These are phyloP conservation scores for Ustilago vetiveriae DNA, from an alignment of 1,284 basidiomycete species.

Conservation along the genomic window DNA sequence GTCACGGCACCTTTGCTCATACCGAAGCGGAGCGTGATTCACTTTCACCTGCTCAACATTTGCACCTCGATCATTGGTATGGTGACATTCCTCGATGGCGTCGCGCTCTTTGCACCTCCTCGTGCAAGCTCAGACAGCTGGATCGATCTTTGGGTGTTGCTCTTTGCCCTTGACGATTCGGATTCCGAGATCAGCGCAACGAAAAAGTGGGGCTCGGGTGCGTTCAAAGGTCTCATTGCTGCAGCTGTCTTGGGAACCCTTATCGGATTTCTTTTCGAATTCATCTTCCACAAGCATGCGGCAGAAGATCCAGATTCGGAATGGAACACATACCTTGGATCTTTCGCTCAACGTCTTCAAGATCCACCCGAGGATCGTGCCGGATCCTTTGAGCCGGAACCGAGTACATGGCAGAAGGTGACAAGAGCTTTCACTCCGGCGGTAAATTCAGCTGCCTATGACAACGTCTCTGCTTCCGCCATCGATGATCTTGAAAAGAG, in stretches of 20 bases:
- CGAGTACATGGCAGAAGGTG: conserved; percentile 40
- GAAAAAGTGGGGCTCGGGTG: conserved; percentile 50
- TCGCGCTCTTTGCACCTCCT: conserved; percentile 53
- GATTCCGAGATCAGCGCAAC: conserved; percentile 23
- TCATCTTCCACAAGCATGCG: conserved; percentile 49
- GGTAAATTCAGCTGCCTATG: conserved; percentile 44
- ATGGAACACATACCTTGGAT: conserved; percentile 61
- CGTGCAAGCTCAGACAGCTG: conserved; percentile 41
- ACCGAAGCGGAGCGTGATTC: conserved; percentile 28
- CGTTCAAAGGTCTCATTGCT: conserved; percentile 61
- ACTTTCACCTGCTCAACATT: conserved; percentile 54
- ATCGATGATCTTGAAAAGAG: conserved; percentile 18
- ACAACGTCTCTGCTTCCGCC: conserved; percentile 21
- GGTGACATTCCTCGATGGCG: conserved; percentile 54
- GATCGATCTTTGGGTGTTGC: conserved; percentile 57
- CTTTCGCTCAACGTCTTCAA: conserved; percentile 42
- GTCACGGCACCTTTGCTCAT: conserved; percentile 54
- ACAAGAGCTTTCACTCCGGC: conserved; percentile 24
- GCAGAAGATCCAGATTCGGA: conserved; percentile 53
- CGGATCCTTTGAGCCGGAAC: conserved; percentile 56
- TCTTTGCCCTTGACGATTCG: conserved; percentile 45
- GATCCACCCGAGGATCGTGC: conserved; percentile 19
- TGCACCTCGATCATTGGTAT: conserved; percentile 56
- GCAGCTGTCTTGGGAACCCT: conserved; percentile 47
- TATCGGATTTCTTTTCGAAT: conserved; percentile 52